Base-by-base conservation (phyloP, 73 alveolate genomes). In the Blepharisma japonicum region DNA sequence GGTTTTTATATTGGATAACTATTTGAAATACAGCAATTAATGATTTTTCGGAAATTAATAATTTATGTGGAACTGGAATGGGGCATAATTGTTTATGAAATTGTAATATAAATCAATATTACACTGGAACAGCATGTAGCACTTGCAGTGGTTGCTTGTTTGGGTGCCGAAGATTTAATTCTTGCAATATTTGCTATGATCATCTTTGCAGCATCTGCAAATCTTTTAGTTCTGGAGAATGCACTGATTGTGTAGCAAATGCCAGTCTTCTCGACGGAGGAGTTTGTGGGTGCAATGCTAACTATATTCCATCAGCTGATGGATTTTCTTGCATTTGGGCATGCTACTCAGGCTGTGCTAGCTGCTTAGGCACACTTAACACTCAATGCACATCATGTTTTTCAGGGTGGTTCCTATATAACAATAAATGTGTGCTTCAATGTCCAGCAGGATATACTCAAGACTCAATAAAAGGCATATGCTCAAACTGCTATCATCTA, bases 241-340 rank as follows among this genome's bases (percentile, higher is more conserved):
- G 72, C 45, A 20, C 20, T 8, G 6, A 8, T 56, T 56, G 72
- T 20, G 18, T 56, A 56, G 42, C 72, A 56, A 56, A 56, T 56
- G 72, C 72, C 6, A 7, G 45, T 14, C 45, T 8, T 7, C 7
- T 7, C 6, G 45, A 8, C 18, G n/a, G n/a, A n/a, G 56, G 7
- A 7, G 7, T 7, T 11, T 7, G 20, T 49, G 11, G 20, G 7
- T 49, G 56, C 56, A 49, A 49, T 7, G 11, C 56, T 7, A 49
- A 49, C 11, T 7, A 56, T 9, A 7, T 8, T 20, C 7, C 45
- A 7, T 56, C 45, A 7, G 72, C 8, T 20, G 45, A 56, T 56
- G 72, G 72, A 7, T 56, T 7, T 56, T 8, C 72, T 9, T 56
- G 20, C 9, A 56, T 6, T 56, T 9, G 47, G 6, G 72, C 18